Evolutionary conservation across 805 yeast genomes (phyloP).

Genomic region (Candida anglica): DNA sequence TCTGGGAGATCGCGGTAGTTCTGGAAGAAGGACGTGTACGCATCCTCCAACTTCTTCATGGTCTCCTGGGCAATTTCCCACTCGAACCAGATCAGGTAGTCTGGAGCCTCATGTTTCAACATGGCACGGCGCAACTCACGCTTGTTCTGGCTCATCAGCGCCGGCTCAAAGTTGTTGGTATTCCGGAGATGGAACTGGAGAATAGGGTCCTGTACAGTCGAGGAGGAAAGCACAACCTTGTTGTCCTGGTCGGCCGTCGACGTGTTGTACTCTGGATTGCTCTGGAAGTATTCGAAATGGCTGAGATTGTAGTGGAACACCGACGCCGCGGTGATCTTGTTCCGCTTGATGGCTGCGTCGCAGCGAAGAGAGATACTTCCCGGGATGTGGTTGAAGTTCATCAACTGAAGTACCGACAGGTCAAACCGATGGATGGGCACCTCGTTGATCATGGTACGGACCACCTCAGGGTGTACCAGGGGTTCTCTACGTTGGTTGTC

Average conservation of each 20-base stretch:
- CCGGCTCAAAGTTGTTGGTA: too few species aligned
- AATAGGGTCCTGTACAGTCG: slow-evolving; percentile 1
- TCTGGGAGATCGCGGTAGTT: background rate
- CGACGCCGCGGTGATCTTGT: background rate
- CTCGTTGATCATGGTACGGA: slow-evolving; percentile 13
- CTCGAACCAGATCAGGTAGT: slow-evolving; percentile 3
- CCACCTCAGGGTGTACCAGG: slow-evolving; percentile 4
- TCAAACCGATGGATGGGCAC: slow-evolving; percentile 17
- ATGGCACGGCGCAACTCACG: background rate
- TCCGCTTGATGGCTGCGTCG: too few species aligned
- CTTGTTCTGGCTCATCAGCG: too few species aligned
- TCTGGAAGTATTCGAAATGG: background rate
- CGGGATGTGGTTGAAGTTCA: slow-evolving; percentile 19
- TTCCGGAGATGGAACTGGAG: slow-evolving; percentile 1
- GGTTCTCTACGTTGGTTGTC: slow-evolving; percentile 9
- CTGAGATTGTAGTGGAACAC: background rate
- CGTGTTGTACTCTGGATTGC: background rate
- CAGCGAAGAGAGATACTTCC: too few species aligned
- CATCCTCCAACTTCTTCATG: background rate
- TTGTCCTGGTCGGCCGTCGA: background rate
- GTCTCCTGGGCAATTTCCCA: background rate
- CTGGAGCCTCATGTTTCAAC: too few species aligned
- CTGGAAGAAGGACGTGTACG: background rate
- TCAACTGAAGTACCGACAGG: slow-evolving; percentile 7
- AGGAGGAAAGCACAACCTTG: background rate